Base-by-base conservation (phyloP, 208 protist species). In the Crithidia brevicula region DNA sequence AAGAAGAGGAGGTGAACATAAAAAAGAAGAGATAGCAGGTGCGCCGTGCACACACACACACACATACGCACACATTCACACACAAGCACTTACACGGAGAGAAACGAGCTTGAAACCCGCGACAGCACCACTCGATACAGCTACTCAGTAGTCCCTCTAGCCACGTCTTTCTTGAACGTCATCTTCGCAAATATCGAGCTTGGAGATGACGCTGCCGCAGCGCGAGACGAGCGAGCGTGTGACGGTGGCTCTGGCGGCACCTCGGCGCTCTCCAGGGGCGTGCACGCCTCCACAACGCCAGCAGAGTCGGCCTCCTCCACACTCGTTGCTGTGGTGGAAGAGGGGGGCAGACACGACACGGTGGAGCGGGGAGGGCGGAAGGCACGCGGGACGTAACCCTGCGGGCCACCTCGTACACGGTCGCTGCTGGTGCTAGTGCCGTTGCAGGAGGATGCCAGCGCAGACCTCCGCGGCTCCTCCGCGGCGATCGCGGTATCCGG, bases 301-400 rank as follows among this genome's bases (percentile, higher is more conserved):
- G 27, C 13, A 10, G 33, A 31, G n/a, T n/a, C n/a, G n/a, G n/a
- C n/a, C n/a, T n/a, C n/a, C n/a, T n/a, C n/a, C n/a, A n/a, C n/a
- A n/a, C n/a, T 38, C n/a, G 13, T 13, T 0, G 28, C 10, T 40
- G 36, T 7, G 36, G 8, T 40, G 36, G 10, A 16, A 13, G 15
- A 6, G 7, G 18, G 28, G 18, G 16, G 11, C 16, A 18, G 23
- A 10, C 18, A 23, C 8, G 50, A 9, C 0, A 59, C 68, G 5
- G 59, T 74, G 23, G 73, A 63, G 40, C 74, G 74, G 2, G 74
- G 74, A 18, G 74, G 67, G 5, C 74, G 66, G 45, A 79, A 79
- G 28, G 59, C 74, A 7, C 67, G 67, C 15, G 69, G 46, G 20
- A 68, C 63, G 31, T 70, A 72, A 18, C 54, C 45, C 13, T 46